Percentiles rank a stretch among this genome's conserved stretches.
phyloP scores from a whole-genome alignment of 192 early-diverging fungal genomes.

The Umbelopsis vinacea region DNA sequence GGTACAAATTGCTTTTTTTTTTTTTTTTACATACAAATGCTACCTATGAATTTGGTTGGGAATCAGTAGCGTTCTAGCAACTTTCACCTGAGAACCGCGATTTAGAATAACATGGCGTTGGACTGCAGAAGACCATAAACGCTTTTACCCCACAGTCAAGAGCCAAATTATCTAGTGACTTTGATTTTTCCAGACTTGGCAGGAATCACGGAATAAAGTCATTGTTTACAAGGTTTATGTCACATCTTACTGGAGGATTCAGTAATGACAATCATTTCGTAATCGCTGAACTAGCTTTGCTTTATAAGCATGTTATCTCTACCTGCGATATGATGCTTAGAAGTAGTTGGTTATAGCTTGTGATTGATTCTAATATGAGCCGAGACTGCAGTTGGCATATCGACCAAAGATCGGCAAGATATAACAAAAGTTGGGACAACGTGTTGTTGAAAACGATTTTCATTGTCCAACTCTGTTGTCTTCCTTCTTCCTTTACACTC shows the following conservation, averaged over 20 bases:
- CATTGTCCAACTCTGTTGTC: neutral
- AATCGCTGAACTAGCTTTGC: no score
- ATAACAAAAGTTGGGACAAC: neutral
- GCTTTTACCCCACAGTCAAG: slow-evolving; percentile 5
- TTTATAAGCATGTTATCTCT: no score
- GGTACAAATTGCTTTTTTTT: no score
- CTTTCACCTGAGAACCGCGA: no score
- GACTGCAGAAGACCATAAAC: neutral
- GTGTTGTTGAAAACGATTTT: slow-evolving; percentile 18
- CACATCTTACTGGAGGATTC: no score
- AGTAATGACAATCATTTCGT: no score
- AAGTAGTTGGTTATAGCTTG: neutral
- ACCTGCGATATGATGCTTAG: no score
- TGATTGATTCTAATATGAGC: neutral
- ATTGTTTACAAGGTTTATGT: no score
- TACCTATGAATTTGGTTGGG: no score
- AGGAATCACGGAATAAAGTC: neutral
- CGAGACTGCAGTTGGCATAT: neutral
- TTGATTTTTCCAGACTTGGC: neutral
- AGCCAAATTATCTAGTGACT: neutral
- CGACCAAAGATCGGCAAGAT: slow-evolving; percentile 3
- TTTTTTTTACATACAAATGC: no score
- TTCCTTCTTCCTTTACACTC: neutral
- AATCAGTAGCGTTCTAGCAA: no score
- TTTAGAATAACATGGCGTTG: neutral